Conservation (phyloP, 371 early-diverging fungal species). For the Rhizopus delemar region DNA sequence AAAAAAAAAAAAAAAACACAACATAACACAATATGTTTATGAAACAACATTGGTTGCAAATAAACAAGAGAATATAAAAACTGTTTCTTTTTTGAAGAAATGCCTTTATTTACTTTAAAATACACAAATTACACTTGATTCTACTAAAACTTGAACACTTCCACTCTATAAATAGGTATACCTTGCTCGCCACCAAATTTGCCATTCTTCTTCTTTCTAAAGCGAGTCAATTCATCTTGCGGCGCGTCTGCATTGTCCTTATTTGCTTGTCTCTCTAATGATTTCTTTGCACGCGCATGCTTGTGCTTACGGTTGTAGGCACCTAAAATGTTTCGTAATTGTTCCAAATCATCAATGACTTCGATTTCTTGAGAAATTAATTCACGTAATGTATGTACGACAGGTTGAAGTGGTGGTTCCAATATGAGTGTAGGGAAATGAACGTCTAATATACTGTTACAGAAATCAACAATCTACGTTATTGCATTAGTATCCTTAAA, state of each 20-base stretch:
- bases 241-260: slow-evolving; percentile 26
- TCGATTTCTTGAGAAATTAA: slow-evolving; percentile 43
- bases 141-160: slow-evolving; percentile 56
- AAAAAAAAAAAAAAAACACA: too few species aligned
- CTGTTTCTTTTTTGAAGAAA: background rate
- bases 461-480: slow-evolving; percentile 54
- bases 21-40: too few species aligned
- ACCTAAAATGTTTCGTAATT: slow-evolving; percentile 52
- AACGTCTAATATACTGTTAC: slow-evolving; percentile 54
- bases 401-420: slow-evolving; percentile 53
- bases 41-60: too few species aligned
- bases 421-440: slow-evolving; percentile 63
- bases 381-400: slow-evolving; percentile 39
- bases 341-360: slow-evolving; percentile 47
- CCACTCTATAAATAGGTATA: slow-evolving; percentile 63
- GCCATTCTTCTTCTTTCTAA: slow-evolving; percentile 50
- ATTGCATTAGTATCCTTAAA: too few species aligned
- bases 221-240: slow-evolving; percentile 32
- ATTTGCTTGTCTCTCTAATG: slow-evolving; percentile 9
- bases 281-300: slow-evolving; percentile 16
- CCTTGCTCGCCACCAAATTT: slow-evolving; percentile 59
- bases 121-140: background rate
- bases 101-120: background rate
- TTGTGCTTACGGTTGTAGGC: slow-evolving; percentile 56
- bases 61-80: too few species aligned